Base-by-base conservation (phyloP, 2,329 filamentous ascomycete genomes). In the Colletotrichum chlorophyti region DNA sequence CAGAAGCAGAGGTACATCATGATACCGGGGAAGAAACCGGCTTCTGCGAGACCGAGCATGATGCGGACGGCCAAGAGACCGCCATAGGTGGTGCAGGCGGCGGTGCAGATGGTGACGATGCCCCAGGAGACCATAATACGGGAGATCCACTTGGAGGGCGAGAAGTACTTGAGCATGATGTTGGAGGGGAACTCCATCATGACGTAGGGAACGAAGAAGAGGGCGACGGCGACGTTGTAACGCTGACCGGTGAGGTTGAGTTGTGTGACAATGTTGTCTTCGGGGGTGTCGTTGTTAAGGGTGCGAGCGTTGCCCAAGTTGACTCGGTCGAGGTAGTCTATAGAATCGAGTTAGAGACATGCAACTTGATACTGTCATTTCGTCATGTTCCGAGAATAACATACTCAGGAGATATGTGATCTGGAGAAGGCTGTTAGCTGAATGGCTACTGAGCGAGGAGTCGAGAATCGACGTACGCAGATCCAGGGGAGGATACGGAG, bases 1-100 rank as follows among this genome's bases (percentile, higher is more conserved):
- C 85, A 88, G 76, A 85, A 85, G 1, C 82, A 83, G 4, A 87
- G 72, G 54, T 86, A 83, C 65, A 83, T 86, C 26, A 83, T 76
- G 10, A 84, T 75, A 5, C 79, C 80, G 1, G 82, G 82, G 58
- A 83, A 80, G 42, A 84, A 78, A 5, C 80, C 80, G 32, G 76
- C 77, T 60, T 85, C 83, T 11, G 77, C 72, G 14, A 84, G 66
- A 15, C 83, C 83, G 4, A 85, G 70, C 41, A 82, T 75, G 63
- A 83, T 77, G 21, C 82, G 72, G 12, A 76, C 78, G 21, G 74
- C 71, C 10, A 83, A 66, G 40, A 82, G 73, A 1, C 79, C 80
- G 1, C 71, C 69, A 58, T 81, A 82, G 27, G 75, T 83, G 8
- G 75, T 69, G 3, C 78, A 72, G 14, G 79, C 72, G 29, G 79